A percentile compares a stretch with the other conserved stretches of the same genome.
phyloP scores from a whole-genome alignment of 164 flowering plant genomes.

The Houttuynia cordata region DNA sequence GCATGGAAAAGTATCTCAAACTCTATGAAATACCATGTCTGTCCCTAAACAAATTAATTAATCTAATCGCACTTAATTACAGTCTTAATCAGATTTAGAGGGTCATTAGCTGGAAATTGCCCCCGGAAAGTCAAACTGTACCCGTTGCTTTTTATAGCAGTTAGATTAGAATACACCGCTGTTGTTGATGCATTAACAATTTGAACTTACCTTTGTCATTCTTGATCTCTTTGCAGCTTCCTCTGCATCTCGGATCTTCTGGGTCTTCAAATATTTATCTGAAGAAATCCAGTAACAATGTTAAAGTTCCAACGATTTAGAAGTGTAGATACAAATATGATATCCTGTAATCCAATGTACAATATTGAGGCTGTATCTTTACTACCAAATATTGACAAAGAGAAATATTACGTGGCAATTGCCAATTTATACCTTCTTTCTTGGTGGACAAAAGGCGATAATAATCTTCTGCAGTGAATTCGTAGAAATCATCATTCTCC shows the following conservation, averaged over 20 bases:
- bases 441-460: slow-evolving; percentile 41
- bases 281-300: background rate
- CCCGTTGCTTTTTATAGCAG: too few relatives aligned
- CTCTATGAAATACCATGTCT: too few relatives aligned
- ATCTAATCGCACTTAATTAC: too few relatives aligned
- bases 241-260: slow-evolving; percentile 82
- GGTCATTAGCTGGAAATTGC: too few relatives aligned
- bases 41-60: too few relatives aligned
- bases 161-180: too few relatives aligned
- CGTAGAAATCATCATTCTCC: slow-evolving; percentile 71
- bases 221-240: slow-evolving; percentile 76
- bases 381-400: background rate
- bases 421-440: slow-evolving; percentile 63
- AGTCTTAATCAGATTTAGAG: too few relatives aligned
- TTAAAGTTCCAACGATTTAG: background rate
- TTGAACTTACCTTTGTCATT: slow-evolving; percentile 49
- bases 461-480: slow-evolving; percentile 79
- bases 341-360: background rate
- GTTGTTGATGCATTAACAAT: background rate
- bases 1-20: too few relatives aligned
- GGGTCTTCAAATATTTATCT: slow-evolving; percentile 75
- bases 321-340: too few relatives aligned
- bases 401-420: too few relatives aligned
- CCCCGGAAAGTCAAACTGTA: too few relatives aligned
- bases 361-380: background rate